A percentile compares a stretch with the other conserved stretches of the same genome.
Conservation (phyloP, 768 basidiomycete genomes). For the Xanthoconium stramineum region DNA sequence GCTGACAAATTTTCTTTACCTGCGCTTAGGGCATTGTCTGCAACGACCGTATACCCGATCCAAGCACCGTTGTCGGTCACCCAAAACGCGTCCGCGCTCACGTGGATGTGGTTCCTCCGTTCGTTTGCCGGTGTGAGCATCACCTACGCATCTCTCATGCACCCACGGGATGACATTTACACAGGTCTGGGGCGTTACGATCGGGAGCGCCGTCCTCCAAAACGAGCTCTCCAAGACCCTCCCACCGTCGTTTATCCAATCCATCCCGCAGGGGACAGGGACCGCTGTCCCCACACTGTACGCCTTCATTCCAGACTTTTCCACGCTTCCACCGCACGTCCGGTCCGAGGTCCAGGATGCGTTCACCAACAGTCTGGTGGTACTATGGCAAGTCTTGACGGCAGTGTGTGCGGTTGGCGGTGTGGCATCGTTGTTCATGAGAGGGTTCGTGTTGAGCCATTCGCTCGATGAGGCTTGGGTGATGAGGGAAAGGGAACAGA, state of each 20-base stretch:
- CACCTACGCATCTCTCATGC: too few species aligned
- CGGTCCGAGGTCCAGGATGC: slow-evolving; percentile 36
- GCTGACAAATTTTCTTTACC: neutral
- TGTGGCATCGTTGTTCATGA: slow-evolving; percentile 18
- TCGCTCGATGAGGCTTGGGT: slow-evolving; percentile 9
- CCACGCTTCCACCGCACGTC: slow-evolving; percentile 32
- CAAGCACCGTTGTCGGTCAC: slow-evolving; percentile 32
- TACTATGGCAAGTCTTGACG: slow-evolving; percentile 43
- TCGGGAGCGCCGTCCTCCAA: slow-evolving; percentile 49
- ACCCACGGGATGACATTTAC: slow-evolving; percentile 16
- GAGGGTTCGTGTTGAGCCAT: slow-evolving; percentile 5
- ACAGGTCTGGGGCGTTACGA: slow-evolving; percentile 47
- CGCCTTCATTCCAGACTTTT: slow-evolving; percentile 29
- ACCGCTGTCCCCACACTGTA: slow-evolving; percentile 32
- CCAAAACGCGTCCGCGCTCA: slow-evolving; percentile 38
- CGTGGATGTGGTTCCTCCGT: slow-evolving; percentile 34
- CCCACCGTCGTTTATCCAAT: slow-evolving; percentile 35
- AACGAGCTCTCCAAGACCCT: slow-evolving; percentile 44
- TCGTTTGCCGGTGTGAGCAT: slow-evolving; percentile 26
- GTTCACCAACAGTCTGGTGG: slow-evolving; percentile 38
- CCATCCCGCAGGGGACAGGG: slow-evolving; percentile 18
- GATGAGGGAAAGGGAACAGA: neutral
- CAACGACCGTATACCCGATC: slow-evolving; percentile 29
- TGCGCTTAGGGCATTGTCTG: slow-evolving; percentile 4
- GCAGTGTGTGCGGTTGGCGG: slow-evolving; percentile 31